Percentiles rank a stretch among this genome's conserved stretches.
These are phyloP conservation scores for Didymella keratinophila DNA, from an alignment of 2,329 filamentous ascomycete species.

Conservation along the genomic window DNA sequence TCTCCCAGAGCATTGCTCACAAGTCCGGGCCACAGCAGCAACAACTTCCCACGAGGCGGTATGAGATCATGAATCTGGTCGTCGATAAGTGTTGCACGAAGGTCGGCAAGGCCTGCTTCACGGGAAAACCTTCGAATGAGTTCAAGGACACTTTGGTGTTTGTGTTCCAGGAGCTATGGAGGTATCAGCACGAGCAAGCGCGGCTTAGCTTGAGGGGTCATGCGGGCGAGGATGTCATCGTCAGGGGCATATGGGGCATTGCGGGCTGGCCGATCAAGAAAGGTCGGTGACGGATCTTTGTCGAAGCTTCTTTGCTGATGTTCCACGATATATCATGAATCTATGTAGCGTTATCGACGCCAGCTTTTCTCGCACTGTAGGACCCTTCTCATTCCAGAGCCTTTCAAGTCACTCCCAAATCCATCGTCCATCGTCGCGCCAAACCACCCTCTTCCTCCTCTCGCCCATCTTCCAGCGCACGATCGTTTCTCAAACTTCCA, in stretches of 20 bases:
- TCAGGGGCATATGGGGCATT: conserved; percentile 57
- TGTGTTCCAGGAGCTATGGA: conserved; percentile 39
- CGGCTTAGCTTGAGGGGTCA: conserved; percentile 39
- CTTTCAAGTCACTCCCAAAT: neutral
- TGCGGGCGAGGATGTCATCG: conserved; percentile 35
- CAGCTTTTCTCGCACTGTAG: too few species aligned
- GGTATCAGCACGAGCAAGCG: conserved; percentile 34
- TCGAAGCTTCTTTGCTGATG: neutral
- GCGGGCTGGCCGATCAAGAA: conserved; percentile 12
- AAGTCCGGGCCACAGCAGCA: conserved; percentile 18
- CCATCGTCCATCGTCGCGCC: neutral
- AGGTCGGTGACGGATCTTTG: neutral
- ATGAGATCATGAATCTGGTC: conserved; percentile 39
- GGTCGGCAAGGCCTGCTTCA: conserved; percentile 30
- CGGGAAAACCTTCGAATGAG: conserved; percentile 28
- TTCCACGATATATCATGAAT: too few species aligned
- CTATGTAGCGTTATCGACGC: neutral
- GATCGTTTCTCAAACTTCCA: neutral
- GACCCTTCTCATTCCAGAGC: too few species aligned
- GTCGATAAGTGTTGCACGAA: conserved; percentile 40
- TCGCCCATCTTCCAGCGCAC: neutral
- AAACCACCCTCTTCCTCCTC: neutral
- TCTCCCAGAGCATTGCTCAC: conserved; percentile 42
- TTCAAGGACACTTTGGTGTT: conserved; percentile 36
- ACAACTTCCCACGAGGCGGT: conserved; percentile 19